These are phyloP conservation scores for Aspergillus calidoustus DNA, from an alignment of 2,329 filamentous ascomycete species.

Conservation along the genomic window DNA sequence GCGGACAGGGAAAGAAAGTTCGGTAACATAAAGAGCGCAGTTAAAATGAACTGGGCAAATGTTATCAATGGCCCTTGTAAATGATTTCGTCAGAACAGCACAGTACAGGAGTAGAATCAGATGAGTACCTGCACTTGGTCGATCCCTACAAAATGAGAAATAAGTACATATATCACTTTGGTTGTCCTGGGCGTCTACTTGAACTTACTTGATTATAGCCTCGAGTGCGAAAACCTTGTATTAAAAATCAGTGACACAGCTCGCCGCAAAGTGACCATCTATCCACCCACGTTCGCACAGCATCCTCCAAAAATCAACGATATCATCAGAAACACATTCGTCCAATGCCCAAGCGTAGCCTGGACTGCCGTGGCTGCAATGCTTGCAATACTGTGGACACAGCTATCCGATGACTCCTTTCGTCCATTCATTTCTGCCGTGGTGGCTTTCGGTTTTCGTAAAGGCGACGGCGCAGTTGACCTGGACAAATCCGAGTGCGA, in stretches of 20 bases:
- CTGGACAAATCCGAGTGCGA: background rate
- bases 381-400: slow-evolving; percentile 13
- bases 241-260: slow-evolving; percentile 28
- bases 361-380: slow-evolving; percentile 37
- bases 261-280: slow-evolving; percentile 4
- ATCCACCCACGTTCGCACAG: slow-evolving; percentile 78
- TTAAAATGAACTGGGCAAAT: slow-evolving; percentile 86
- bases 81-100: slow-evolving; percentile 1
- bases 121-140: slow-evolving; percentile 75
- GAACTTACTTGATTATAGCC: slow-evolving; percentile 84
- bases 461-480: background rate
- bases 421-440: background rate
- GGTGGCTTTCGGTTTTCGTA: background rate
- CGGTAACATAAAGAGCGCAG: slow-evolving; percentile 76
- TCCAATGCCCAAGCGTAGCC: slow-evolving; percentile 60
- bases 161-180: slow-evolving; percentile 18
- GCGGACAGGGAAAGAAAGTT: slow-evolving; percentile 70
- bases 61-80: slow-evolving; percentile 76
- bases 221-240: slow-evolving; percentile 89
- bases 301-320: slow-evolving; percentile 93
- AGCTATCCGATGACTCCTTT: background rate
- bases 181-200: background rate
- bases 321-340: slow-evolving; percentile 71
- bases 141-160: slow-evolving; percentile 61
- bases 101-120: background rate